These are phyloP conservation scores for Cinchona pubescens DNA, from an alignment of 257 asterid species.

Conservation along the genomic window DNA sequence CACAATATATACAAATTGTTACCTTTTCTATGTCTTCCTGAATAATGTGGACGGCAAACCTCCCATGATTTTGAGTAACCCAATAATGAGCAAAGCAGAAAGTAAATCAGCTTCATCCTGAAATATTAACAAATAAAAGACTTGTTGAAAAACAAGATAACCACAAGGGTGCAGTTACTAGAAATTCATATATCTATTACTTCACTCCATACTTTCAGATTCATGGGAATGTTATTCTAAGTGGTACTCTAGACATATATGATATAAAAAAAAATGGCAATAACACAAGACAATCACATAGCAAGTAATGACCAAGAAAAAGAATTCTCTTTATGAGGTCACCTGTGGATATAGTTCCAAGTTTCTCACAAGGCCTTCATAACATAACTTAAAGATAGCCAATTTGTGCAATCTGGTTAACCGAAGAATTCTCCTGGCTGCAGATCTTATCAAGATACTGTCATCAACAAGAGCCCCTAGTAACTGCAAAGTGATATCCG, in stretches of 20 bases:
- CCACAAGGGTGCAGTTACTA: not conserved
- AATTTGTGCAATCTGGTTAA: conserved; percentile 49
- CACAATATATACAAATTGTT: conserved; percentile 19
- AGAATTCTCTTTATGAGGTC: conserved; percentile 19
- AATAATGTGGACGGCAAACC: conserved; percentile 48
- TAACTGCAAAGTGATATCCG: conserved; percentile 51
- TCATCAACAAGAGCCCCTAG: conserved; percentile 57
- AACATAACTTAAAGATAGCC: conserved; percentile 55
- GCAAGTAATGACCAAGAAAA: conserved; percentile 16
- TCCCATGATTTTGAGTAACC: conserved; percentile 65
- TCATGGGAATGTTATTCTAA: conserved; percentile 3
- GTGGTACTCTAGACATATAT: not conserved
- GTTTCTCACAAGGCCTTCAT: conserved; percentile 53
- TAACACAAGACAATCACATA: not conserved
- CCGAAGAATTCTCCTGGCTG: conserved; percentile 55
- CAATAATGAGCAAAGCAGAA: conserved; percentile 49
- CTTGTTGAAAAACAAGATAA: not conserved
- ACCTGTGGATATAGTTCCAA: conserved; percentile 82
- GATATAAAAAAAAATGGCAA: not conserved
- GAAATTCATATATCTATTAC: not conserved
- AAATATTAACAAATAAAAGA: conserved; percentile 9
- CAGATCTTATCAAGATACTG: conserved; percentile 57
- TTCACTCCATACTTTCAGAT: not conserved
- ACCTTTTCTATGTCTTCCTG: conserved; percentile 63
- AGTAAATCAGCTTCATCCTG: conserved; percentile 90